Evolutionary conservation across 2,329 filamentous ascomycete species (phyloP).

Genomic region (Annulohypoxylon truncatum): DNA sequence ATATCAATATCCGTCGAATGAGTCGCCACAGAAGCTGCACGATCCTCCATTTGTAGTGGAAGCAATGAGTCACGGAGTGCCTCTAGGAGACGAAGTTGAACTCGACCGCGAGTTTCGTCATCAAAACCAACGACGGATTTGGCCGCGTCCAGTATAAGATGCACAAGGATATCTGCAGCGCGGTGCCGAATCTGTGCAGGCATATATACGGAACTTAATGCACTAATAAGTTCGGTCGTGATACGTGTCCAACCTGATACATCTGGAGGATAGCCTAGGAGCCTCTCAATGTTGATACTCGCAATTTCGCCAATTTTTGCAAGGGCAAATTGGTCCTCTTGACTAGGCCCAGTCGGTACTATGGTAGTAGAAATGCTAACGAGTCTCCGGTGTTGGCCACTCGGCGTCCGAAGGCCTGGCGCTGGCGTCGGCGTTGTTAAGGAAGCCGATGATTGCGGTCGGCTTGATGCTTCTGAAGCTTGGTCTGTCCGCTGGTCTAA

Average conservation of each 20-base stretch:
- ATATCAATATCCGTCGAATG: conserved; percentile 79
- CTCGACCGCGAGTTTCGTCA: conserved; percentile 63
- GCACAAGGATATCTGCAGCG: conserved; percentile 73
- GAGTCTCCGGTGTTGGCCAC: conserved; percentile 58
- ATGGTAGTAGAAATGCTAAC: conserved; percentile 62
- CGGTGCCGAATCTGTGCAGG: conserved; percentile 66
- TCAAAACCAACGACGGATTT: conserved; percentile 65
- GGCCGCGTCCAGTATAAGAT: conserved; percentile 68
- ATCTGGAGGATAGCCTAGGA: conserved; percentile 74
- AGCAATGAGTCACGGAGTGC: conserved; percentile 72
- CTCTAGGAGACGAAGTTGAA: conserved; percentile 78
- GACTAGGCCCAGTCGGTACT: conserved; percentile 62
- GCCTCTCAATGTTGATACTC: conserved; percentile 77
- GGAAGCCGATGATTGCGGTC: conserved; percentile 53
- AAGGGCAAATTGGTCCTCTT: conserved; percentile 75
- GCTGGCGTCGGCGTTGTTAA: conserved; percentile 51
- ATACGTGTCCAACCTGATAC: conserved; percentile 82
- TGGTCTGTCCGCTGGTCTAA: conserved; percentile 60
- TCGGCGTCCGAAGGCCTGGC: conserved; percentile 42
- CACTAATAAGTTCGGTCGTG: conserved; percentile 63
- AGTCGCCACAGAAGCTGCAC: conserved; percentile 65
- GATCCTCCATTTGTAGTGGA: conserved; percentile 66
- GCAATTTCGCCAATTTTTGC: conserved; percentile 80
- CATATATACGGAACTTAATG: conserved; percentile 60
- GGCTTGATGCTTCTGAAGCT: conserved; percentile 48